Evolutionary conservation across 129 eudicot species (phyloP).

Genomic region (sunflower (Helianthus annuus)): HanXRQr2.0-SUNRISE NC_035442.2:18150917-18151416

Average conservation of each 20-base stretch:
- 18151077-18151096: not conserved
- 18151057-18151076: not conserved
- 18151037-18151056: no score
- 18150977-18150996: not conserved
- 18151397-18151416: not conserved
- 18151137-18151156: not conserved
- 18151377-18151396: not conserved
- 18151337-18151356: not conserved
- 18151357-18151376: not conserved
- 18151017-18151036: not conserved
- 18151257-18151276: no score
- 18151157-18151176: not conserved
- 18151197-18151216: no score
- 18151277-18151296: no score
- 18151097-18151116: not conserved
- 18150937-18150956: constrained; percentile 28
- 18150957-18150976: not conserved
- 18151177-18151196: not conserved
- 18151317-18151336: not conserved
- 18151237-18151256: no score
- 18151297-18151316: not conserved
- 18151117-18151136: not conserved
- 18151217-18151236: no score
- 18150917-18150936: constrained; percentile 7
- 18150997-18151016: not conserved